These are phyloP conservation scores for Bocquillonia castaneifolia DNA, from an alignment of 441 rosid genomes.

Conservation along the genomic window DNA sequence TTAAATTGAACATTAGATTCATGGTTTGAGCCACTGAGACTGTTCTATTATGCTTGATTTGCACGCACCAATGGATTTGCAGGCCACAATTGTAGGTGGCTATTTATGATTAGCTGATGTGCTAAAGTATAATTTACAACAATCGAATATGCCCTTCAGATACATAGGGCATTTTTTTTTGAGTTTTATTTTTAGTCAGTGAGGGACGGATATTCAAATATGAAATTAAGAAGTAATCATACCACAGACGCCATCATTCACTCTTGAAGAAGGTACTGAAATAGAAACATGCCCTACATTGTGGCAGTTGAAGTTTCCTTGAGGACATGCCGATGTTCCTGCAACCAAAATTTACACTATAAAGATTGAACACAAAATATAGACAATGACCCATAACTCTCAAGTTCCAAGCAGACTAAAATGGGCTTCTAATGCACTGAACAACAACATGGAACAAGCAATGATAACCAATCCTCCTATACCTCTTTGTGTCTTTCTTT, in stretches of 20 bases:
- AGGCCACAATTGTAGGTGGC: too few species aligned
- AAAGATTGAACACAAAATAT: not conserved
- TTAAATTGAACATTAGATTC: not conserved
- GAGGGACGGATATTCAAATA: too few species aligned
- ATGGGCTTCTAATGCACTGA: not conserved
- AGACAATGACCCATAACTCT: not conserved
- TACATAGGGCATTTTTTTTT: too few species aligned
- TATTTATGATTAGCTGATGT: too few species aligned
- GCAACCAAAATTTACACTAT: constrained; percentile 10
- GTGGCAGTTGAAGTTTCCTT: constrained; percentile 64
- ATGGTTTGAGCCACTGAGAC: not conserved
- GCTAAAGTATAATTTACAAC: too few species aligned
- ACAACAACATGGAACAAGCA: not conserved
- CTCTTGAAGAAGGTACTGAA: constrained; percentile 64
- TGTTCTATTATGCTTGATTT: constrained; percentile 5
- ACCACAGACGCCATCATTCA: constrained; percentile 90
- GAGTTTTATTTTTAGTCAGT: too few species aligned
- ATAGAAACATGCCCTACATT: constrained; percentile 60
- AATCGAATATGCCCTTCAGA: too few species aligned
- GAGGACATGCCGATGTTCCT: constrained; percentile 90
- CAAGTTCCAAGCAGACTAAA: not conserved
- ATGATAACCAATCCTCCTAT: not conserved
- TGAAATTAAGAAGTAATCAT: constrained; percentile 15
- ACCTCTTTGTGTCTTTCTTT: too few species aligned
- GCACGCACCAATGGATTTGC: constrained; percentile 8